phyloP scores from a whole-genome alignment of 208 protist genomes.

The Vickermania spadyakhi region DNA sequence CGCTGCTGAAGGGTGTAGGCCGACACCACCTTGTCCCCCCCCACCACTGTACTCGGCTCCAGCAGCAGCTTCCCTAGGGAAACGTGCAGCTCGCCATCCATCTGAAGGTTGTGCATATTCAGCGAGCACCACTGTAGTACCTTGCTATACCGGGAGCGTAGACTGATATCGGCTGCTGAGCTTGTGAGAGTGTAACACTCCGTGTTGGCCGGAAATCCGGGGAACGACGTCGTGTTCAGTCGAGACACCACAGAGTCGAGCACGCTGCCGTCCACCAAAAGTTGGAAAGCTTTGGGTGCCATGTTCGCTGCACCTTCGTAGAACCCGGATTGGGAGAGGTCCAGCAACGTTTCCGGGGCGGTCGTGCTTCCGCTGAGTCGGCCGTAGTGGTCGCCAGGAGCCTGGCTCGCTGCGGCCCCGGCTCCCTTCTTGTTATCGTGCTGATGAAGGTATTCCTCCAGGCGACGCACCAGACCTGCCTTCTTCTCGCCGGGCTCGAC shows the following conservation, averaged over 20 bases:
- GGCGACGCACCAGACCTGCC: constrained; percentile 62
- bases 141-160: constrained; percentile 78
- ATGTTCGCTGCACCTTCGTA: constrained; percentile 75
- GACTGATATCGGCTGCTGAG: constrained; percentile 45
- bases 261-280: constrained; percentile 59
- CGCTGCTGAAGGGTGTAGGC: constrained; percentile 85
- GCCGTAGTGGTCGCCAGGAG: constrained; percentile 30
- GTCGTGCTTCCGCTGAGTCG: constrained; percentile 32
- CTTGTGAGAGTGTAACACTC: constrained; percentile 83
- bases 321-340: constrained; percentile 80
- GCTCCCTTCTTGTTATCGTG: constrained; percentile 15
- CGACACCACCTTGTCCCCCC: constrained; percentile 51
- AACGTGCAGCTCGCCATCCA: constrained; percentile 81
- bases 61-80: constrained; percentile 79
- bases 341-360: constrained; percentile 71
- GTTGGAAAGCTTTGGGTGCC: constrained; percentile 85
- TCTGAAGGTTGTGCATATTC: constrained; percentile 87
- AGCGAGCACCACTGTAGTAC: constrained; percentile 89
- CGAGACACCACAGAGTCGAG: constrained; percentile 72
- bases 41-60: constrained; percentile 11
- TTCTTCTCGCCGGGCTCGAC: constrained; percentile 44
- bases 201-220: constrained; percentile 77
- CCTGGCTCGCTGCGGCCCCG: constrained; percentile 1
- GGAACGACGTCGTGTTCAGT: constrained; percentile 86
- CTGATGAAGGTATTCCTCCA: constrained; percentile 78